phyloP scores from a whole-genome alignment of 73 alveolate genomes.

The Paramecium biaurelia region DNA sequence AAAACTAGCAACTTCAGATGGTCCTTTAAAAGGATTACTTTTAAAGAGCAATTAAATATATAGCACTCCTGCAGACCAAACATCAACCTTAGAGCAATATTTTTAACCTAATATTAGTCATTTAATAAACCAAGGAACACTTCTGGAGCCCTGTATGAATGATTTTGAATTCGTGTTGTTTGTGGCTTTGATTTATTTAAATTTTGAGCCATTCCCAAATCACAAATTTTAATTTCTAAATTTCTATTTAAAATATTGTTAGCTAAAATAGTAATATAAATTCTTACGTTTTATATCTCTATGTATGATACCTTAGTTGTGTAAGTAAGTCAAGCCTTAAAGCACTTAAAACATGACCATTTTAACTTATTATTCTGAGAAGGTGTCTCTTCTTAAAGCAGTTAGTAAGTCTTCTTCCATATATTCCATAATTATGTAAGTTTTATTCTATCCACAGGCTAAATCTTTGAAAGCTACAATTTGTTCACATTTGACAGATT shows the following conservation, averaged over 20 bases:
- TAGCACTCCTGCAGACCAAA: conserved; percentile 12
- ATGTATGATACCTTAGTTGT: not conserved
- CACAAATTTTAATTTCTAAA: not conserved
- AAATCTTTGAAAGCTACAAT: not conserved
- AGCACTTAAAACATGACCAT: not conserved
- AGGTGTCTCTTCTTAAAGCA: not conserved
- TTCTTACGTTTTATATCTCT: not conserved
- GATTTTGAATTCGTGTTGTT: not conserved
- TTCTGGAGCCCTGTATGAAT: conserved; percentile 12
- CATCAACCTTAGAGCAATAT: not conserved
- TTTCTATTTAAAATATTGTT: not conserved
- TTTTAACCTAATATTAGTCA: not conserved
- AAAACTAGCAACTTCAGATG: not conserved
- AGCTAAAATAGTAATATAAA: not conserved
- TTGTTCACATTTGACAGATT: not conserved
- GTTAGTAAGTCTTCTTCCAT: not conserved
- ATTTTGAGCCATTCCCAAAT: conserved; percentile 18
- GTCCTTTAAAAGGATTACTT: not conserved
- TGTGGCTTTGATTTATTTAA: not conserved
- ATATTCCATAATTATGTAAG: not conserved
- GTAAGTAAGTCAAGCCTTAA: not conserved
- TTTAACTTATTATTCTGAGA: not conserved
- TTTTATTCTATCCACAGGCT: not conserved
- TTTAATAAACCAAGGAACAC: conserved; percentile 20
- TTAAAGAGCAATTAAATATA: not conserved